Conservation (phyloP, 177 flowering plant genomes). For the Vitis hybrid region DNA sequence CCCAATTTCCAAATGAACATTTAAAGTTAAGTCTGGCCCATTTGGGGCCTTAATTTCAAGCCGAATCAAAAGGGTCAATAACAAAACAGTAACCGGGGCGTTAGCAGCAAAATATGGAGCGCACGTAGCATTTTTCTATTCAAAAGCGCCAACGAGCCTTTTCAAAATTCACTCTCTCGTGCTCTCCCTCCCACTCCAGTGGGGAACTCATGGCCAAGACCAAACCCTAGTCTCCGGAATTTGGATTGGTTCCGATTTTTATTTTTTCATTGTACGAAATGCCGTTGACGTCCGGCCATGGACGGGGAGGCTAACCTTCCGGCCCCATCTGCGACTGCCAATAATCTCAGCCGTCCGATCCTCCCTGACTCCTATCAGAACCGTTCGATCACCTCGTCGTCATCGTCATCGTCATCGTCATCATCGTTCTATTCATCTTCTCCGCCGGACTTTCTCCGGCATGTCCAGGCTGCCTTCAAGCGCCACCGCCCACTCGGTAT, state of each 20-base stretch:
- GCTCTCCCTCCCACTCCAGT: background rate
- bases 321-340: slow-evolving; percentile 23
- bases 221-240: slow-evolving; percentile 2
- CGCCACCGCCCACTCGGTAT: slow-evolving; percentile 81
- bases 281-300: slow-evolving; percentile 56
- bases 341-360: slow-evolving; percentile 22
- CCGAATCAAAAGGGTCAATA: no score
- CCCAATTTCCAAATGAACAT: no score
- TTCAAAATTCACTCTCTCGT: background rate
- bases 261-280: slow-evolving; percentile 29
- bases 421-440: slow-evolving; percentile 31
- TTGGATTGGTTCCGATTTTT: slow-evolving; percentile 3
- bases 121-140: no score
- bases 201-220: background rate
- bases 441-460: slow-evolving; percentile 55
- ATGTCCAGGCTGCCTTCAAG: slow-evolving; percentile 85
- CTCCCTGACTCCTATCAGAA: slow-evolving; percentile 17
- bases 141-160: slow-evolving; percentile 18
- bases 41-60: no score
- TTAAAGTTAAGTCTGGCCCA: no score
- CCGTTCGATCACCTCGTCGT: slow-evolving; percentile 17
- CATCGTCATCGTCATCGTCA: slow-evolving; percentile 27
- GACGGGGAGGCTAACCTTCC: slow-evolving; percentile 81
- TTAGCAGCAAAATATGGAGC: no score
- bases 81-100: no score